These are phyloP conservation scores for Cordyceps tenuipes DNA, from an alignment of 2,329 filamentous ascomycete species.

Conservation along the genomic window DNA sequence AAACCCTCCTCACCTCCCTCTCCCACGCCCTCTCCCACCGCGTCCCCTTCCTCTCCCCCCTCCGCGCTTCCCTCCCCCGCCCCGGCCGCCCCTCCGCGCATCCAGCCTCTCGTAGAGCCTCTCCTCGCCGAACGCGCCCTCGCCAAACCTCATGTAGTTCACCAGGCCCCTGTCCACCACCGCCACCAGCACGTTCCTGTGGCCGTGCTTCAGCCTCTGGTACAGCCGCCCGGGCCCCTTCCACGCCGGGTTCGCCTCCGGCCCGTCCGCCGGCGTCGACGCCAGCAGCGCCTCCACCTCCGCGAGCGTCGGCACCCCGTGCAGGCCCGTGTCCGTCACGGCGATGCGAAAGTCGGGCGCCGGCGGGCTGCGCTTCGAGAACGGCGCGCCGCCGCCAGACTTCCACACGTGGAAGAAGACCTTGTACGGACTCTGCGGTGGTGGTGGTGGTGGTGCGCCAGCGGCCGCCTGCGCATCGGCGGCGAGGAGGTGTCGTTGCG, in stretches of 20 bases:
- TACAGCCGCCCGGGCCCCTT: slow-evolving; percentile 50
- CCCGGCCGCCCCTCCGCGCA: slow-evolving; percentile 30
- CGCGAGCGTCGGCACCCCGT: slow-evolving; percentile 61
- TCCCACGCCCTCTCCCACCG: slow-evolving; percentile 17
- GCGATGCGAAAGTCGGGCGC: slow-evolving; percentile 77
- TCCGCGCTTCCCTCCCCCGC: slow-evolving; percentile 35
- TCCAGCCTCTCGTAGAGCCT: slow-evolving; percentile 56
- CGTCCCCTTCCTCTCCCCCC: slow-evolving; percentile 27
- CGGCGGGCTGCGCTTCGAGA: slow-evolving; percentile 72
- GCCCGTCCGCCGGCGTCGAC: slow-evolving; percentile 60
- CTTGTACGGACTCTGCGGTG: slow-evolving; percentile 52
- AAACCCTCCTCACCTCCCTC: slow-evolving; percentile 7
- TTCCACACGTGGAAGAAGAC: slow-evolving; percentile 81
- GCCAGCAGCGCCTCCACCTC: slow-evolving; percentile 66
- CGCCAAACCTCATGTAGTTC: slow-evolving; percentile 75
- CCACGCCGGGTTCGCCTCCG: slow-evolving; percentile 18
- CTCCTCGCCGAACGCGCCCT: slow-evolving; percentile 73
- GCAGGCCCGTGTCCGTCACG: slow-evolving; percentile 68
- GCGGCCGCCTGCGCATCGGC: too few species aligned
- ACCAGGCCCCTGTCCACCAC: slow-evolving; percentile 85
- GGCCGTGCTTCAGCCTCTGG: slow-evolving; percentile 72
- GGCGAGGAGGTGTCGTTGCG: slow-evolving; percentile 22
- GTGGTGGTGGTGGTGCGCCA: too few species aligned
- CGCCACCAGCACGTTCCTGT: slow-evolving; percentile 75
- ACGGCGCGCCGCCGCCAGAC: slow-evolving; percentile 41